A percentile compares a stretch with the other conserved stretches of the same genome.
phyloP scores from a whole-genome alignment of 2,329 filamentous ascomycete genomes.

The Fonsecaea erecta region DNA sequence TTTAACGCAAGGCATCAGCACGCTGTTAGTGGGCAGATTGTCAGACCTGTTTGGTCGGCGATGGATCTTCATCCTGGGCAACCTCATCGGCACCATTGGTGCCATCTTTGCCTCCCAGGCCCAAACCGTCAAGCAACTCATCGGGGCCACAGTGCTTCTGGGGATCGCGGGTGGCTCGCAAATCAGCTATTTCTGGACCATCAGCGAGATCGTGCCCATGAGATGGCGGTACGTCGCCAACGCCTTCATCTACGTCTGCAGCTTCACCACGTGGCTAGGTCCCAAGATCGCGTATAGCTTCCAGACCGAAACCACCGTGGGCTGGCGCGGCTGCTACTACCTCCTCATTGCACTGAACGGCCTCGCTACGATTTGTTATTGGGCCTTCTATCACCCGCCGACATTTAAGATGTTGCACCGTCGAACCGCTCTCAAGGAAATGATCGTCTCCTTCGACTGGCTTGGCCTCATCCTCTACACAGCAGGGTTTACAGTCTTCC shows the following conservation, averaged over 20 bases:
- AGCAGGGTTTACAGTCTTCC: neutral
- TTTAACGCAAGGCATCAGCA: neutral
- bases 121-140: neutral
- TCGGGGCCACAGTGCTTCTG: neutral
- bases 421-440: neutral
- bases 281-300: neutral
- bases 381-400: neutral
- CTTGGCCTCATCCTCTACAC: neutral
- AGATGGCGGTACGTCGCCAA: neutral
- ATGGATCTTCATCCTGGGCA: neutral
- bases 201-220: neutral
- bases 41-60: neutral
- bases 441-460: neutral
- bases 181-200: neutral
- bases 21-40: neutral
- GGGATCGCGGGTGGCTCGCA: neutral
- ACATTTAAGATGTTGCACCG: neutral
- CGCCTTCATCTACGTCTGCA: neutral
- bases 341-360: neutral
- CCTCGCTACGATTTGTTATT: neutral
- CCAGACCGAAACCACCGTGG: neutral
- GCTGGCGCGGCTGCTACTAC: neutral
- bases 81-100: neutral
- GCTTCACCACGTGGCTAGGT: neutral
- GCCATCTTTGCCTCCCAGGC: neutral